A percentile compares a stretch with the other conserved stretches of the same genome.
These are phyloP conservation scores for Pascua sp. DNA, from an alignment of 1,284 basidiomycete species.

Conservation along the genomic window DNA sequence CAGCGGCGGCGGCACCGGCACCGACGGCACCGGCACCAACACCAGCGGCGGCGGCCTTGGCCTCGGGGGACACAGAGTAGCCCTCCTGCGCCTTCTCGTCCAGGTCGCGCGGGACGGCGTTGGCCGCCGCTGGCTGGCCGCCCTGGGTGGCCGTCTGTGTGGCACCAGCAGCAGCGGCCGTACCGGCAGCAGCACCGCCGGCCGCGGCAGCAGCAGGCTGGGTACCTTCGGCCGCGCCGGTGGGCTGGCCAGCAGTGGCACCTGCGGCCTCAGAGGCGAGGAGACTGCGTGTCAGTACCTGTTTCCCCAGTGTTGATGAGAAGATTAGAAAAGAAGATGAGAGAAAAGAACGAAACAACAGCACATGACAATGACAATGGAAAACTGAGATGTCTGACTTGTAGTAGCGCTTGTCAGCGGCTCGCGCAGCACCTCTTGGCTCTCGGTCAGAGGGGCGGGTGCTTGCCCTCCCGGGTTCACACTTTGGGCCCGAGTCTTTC, in stretches of 20 bases:
- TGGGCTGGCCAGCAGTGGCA: neutral
- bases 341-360: neutral
- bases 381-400: too few species aligned
- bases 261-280: constrained; percentile 2
- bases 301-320: neutral
- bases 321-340: neutral
- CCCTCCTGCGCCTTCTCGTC: too few species aligned
- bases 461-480: too few species aligned
- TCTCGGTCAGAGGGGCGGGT: too few species aligned
- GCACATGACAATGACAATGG: too few species aligned
- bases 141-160: neutral
- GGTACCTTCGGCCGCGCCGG: neutral
- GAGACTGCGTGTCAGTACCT: constrained; percentile 1
- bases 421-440: too few species aligned
- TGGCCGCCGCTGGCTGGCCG: too few species aligned
- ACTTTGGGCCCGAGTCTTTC: too few species aligned
- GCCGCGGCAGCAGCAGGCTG: neutral
- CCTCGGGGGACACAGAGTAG: too few species aligned
- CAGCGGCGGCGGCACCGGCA: too few species aligned
- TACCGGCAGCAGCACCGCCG: neutral
- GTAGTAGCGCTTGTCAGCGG: too few species aligned
- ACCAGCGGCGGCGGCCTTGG: neutral
- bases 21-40: neutral
- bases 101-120: too few species aligned
- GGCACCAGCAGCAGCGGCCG: neutral